Base-by-base conservation (phyloP, 495 filamentous ascomycete species). In the Pyronema domesticum region DNA sequence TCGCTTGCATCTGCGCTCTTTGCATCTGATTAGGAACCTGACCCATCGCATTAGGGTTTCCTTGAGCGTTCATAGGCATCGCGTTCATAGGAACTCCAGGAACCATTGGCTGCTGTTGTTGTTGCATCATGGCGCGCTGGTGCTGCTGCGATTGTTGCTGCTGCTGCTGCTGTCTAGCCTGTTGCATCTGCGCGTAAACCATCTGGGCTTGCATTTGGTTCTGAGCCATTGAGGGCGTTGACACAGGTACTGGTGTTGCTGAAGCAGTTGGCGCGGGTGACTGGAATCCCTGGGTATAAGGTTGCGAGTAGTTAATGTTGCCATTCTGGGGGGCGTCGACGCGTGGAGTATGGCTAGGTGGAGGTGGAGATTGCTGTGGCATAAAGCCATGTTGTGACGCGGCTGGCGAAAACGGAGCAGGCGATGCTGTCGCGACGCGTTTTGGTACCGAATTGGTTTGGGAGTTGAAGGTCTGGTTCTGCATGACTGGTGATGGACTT, bases 361-460 rank as follows among this genome's bases (percentile, higher is more conserved):
- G 79, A 11, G 85, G 74, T 5, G 88, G 85, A 4, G 88, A 89
- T 60, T 83, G 77, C 55, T 93, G 86, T 2, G 77, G 70, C 43
- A 73, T 79, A 60, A 89, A 85, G 53, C 82, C 79, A 60, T 83
- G 82, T 43, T 66, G 63, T 3, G 59, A 60, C 36, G 78, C 76
- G 30, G 81, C 81, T 15, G 86, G 85, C 0, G 87, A 88, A 68
- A 93, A 95, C 0, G 87, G 88, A 65, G 86, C 86, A 3, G 89
- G 89, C 13, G 89, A 95, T 35, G 86, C 80, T 23, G 91, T 95
- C 56, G 86, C 80, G 67, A 95, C 82, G 53, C 87, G 72, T 68
- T 89, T 85, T 11, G 82, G 83, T 8, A 75, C 73, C 17, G 75
- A 74, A 51, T 76, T 75, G 60, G 77, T 68, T 51, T 73, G 73